A percentile compares a stretch with the other conserved stretches of the same genome.
phyloP scores from a whole-genome alignment of 345 rosid species.

The Acer negundo region DNA sequence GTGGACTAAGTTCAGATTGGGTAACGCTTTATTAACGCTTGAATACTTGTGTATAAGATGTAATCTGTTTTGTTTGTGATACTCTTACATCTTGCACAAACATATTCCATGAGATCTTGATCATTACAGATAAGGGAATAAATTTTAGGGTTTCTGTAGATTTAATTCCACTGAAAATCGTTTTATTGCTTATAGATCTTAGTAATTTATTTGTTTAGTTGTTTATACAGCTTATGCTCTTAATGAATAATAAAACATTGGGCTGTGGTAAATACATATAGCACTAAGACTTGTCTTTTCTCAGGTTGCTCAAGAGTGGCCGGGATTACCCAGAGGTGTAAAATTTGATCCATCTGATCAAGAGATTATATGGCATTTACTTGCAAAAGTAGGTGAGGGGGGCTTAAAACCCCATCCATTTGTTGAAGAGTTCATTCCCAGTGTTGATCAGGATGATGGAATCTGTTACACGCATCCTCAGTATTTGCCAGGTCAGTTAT shows the following conservation, averaged over 20 bases:
- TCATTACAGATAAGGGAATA: neutral
- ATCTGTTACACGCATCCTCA: slow-evolving; percentile 97
- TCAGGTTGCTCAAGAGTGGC: slow-evolving; percentile 85
- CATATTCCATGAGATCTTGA: neutral
- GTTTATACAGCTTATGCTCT: neutral
- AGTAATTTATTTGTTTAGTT: neutral
- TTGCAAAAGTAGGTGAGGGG: slow-evolving; percentile 58
- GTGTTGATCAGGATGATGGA: slow-evolving; percentile 79
- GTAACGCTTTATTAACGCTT: neutral
- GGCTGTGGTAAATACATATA: neutral
- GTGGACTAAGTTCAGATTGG: neutral
- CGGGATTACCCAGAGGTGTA: slow-evolving; percentile 92
- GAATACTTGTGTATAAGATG: neutral
- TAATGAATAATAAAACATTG: neutral
- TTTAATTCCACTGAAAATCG: neutral
- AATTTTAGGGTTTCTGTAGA: neutral
- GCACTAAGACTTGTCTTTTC: slow-evolving; percentile 12
- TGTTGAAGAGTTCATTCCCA: slow-evolving; percentile 79
- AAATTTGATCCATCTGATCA: slow-evolving; percentile 96
- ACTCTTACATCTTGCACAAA: neutral
- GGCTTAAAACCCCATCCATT: slow-evolving; percentile 68
- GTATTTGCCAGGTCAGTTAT: slow-evolving; percentile 74
- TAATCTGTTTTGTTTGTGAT: neutral
- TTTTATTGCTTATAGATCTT: neutral
- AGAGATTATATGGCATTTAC: slow-evolving; percentile 88